Evolutionary conservation across 2,329 filamentous ascomycete species (phyloP), one percentile per base, ranked within the genome.

Genomic region (Diaporthe australafricana): DNA sequence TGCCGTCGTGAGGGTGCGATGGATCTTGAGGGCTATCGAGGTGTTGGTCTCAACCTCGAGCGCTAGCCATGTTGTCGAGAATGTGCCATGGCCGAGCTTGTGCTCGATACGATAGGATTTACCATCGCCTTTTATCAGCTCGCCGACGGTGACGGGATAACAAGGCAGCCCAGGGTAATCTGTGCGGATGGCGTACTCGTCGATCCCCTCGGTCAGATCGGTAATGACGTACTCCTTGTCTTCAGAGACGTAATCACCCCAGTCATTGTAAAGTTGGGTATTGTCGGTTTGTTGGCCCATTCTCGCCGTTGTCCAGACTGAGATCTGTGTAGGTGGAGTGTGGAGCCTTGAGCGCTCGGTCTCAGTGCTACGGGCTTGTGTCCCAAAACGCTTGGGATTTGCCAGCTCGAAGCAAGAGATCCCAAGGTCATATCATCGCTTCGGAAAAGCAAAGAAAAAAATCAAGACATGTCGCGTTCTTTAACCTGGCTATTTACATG

Each of bases 91-190:
- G 3, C 62, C 62, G 1, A 66, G 47, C 32, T 66, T 66, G 22
- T 53, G 47, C 16, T 66, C 62, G 4, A 66, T 53, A 22, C 62
- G 62, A 8, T 66, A 66, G 8, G 62, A 42, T 3, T 66, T 66
- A 0, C 47, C 47, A 53, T 47, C 32, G 47, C 62, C 47, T 42
- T 53, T 47, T 27, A 66, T 42, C 22, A 53, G 1, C 47, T 53
- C 47, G 47, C 62, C 62, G 22, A 66, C 3, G 2, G 16, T 66
- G 8, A 42, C 62, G 40, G 62, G 62, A 7, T 66, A 66, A 53
- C 62, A 66, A 22, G 62, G 62, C 40, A 47, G 62, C 2, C 62
- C 62, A 40, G 47, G 62, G 8, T 9, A 11, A 12, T 5, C 47
- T n/a, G 1, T 47, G 3, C 32, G 14, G 8, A 66, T 8, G 22